Conservation (phyloP, 768 basidiomycete genomes). For the Flagelloscypha sp. region DNA sequence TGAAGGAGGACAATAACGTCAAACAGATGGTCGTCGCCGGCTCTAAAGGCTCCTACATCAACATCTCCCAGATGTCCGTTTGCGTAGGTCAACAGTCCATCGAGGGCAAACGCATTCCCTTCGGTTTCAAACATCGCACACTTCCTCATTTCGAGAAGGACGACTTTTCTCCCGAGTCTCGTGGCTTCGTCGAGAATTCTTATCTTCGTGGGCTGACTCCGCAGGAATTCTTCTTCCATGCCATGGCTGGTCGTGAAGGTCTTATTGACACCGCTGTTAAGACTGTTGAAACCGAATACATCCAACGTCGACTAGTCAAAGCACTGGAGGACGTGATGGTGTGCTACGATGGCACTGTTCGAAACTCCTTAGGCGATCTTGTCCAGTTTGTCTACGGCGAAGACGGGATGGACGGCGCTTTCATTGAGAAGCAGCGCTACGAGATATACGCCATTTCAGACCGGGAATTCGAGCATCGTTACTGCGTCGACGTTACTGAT, state of each 20-base stretch:
- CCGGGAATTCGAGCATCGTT: constrained; percentile 81
- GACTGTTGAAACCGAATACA: constrained; percentile 98
- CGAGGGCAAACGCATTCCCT: constrained; percentile 96
- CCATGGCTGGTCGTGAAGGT: constrained; percentile 99
- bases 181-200: constrained; percentile 98
- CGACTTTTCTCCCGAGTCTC: constrained; percentile 95
- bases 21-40: constrained; percentile 99
- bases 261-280: constrained; percentile 99
- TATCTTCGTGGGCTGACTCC: constrained; percentile 94
- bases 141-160: constrained; percentile 98
- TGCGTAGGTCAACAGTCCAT: constrained; percentile 98
- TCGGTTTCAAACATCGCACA: constrained; percentile 94
- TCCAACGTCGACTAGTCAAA: constrained; percentile 96
- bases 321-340: constrained; percentile 97
- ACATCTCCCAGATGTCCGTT: constrained; percentile 99
- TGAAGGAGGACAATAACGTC: constrained; percentile 99
- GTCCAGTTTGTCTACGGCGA: constrained; percentile 97
- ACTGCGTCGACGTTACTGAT: constrained; percentile 92
- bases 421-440: constrained; percentile 91
- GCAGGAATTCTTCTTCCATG: constrained; percentile 99
- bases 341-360: constrained; percentile 94
- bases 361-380: constrained; percentile 94
- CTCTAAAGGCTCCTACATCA: constrained; percentile 98
- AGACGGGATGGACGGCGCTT: constrained; percentile 98
- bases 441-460: constrained; percentile 82